Base-by-base conservation (phyloP, 306 rosid species). In the Dalbergia cochinchinensis region DNA sequence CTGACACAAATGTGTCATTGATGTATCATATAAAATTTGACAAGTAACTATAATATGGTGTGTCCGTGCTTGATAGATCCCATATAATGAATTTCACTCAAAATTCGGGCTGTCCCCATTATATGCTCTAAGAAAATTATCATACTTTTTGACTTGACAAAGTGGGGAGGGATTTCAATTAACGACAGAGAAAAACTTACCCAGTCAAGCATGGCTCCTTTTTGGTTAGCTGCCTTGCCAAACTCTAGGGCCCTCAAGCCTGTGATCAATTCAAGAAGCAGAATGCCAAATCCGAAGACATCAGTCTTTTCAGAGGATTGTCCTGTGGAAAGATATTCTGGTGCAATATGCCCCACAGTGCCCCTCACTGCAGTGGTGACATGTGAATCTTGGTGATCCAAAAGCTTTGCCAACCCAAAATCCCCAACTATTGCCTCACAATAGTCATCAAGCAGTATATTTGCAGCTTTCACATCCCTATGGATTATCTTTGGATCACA, bases 161-260 rank as follows among this genome's bases (percentile, higher is more conserved):
- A 3, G 5, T 44, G 2, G 34, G 16, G 12, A 22, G 6, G 8
- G 20, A 7, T 42, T 61, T 65, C 18, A 69, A 39, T 73, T n/a
- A 63, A 18, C 5, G 35, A 47, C 31, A 7, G 51, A 35, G 60
- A 22, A n/a, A 55, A 62, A 3, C 4, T 57, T 71, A 86, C 89
- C 89, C 89, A 86, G 73, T 86, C 89, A 77, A 86, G 89, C 76
- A 86, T 86, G 50, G 81, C 89, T 72, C 89, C 89, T 77, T 83
- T 86, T 15, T 86, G 86, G 41, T 80, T 83, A 13, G 85, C 81
- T 44, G 87, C 80, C 54, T 86, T 86, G 14, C 89, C 89, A 77
- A 86, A 86, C 19, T 86, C 89, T 3, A 86, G 73, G 13, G 89
- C 89, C 79, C 89, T 86, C 7, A 44, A 87, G 11, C 89, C 87